Percentiles rank a stretch among this genome's conserved stretches.
Conservation (phyloP, 169 alveolate species). For the Eimeria necatrix region DNA sequence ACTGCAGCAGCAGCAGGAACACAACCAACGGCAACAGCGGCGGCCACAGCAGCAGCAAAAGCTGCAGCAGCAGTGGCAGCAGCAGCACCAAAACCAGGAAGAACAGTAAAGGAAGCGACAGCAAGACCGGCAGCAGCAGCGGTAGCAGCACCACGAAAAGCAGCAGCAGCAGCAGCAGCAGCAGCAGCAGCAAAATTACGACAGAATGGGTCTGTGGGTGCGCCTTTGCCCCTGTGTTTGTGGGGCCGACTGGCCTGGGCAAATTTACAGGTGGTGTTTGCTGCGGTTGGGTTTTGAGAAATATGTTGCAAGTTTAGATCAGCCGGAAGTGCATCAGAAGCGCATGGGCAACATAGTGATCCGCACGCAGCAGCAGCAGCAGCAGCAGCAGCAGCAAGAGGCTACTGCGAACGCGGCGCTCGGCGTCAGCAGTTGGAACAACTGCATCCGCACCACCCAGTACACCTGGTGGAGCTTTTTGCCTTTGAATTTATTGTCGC, state of each 20-base stretch:
- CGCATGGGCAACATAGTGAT: constrained; percentile 58
- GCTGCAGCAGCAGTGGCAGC: constrained; percentile 53
- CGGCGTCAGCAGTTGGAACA: constrained; percentile 68
- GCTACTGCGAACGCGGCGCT: constrained; percentile 53
- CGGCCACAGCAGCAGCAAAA: constrained; percentile 24
- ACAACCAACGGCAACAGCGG: not conserved
- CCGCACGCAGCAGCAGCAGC: constrained; percentile 63
- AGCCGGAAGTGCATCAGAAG: constrained; percentile 40
- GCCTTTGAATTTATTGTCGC: constrained; percentile 81
- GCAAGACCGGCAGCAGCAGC: not conserved
- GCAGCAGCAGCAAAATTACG: not conserved
- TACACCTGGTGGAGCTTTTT: constrained; percentile 81
- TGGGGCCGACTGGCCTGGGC: constrained; percentile 76
- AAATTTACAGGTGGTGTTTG: constrained; percentile 21
- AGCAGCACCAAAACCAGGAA: not conserved
- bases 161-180: constrained; percentile 54
- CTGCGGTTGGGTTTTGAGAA: not conserved
- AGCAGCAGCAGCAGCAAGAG: constrained; percentile 56
- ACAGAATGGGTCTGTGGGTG: constrained; percentile 74
- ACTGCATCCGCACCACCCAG: constrained; percentile 80
- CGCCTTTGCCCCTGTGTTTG: constrained; percentile 74
- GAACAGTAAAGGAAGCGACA: not conserved
- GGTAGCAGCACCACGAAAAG: constrained; percentile 19
- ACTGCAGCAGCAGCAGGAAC: constrained; percentile 27
- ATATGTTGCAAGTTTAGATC: not conserved